A percentile compares a stretch with the other conserved stretches of the same genome.
phyloP scores from a whole-genome alignment of 176 grass and related monocot species.

The Saccharum spontaneum region DNA sequence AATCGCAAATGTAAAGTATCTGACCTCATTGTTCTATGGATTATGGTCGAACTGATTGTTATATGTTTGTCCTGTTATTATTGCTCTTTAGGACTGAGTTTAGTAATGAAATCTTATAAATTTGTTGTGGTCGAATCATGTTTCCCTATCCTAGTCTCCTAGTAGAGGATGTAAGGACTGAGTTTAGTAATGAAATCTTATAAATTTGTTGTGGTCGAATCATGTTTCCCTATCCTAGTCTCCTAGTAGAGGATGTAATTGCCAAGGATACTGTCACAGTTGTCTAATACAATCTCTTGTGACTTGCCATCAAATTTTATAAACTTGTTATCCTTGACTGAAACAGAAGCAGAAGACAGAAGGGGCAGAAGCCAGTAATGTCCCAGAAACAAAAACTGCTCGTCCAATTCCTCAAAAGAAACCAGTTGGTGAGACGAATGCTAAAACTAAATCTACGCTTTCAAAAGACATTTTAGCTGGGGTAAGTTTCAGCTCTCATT shows the following conservation, averaged over 20 bases:
- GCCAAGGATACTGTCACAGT: background rate
- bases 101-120: background rate
- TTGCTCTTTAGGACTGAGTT: conserved; percentile 1
- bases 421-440: too few relatives aligned
- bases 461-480: conserved; percentile 70
- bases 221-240: too few relatives aligned
- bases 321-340: conserved; percentile 28
- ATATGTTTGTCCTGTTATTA: background rate
- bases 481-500: conserved; percentile 42
- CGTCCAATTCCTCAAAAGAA: conserved; percentile 21
- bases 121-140: background rate
- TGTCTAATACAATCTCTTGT: background rate
- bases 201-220: background rate
- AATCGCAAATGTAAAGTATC: background rate
- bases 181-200: background rate
- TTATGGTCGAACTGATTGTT: background rate
- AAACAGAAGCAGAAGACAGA: conserved; percentile 74
- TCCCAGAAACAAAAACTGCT: conserved; percentile 33
- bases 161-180: background rate
- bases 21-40: conserved; percentile 8
- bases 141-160: too few relatives aligned
- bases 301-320: background rate
- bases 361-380: conserved; percentile 37
- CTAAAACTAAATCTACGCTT: conserved; percentile 60
- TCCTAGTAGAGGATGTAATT: background rate